Evolutionary conservation across 345 rosid genomes (phyloP), one percentile per base, ranked within the genome.

Genomic region (Noccaea caerulescens): DNA sequence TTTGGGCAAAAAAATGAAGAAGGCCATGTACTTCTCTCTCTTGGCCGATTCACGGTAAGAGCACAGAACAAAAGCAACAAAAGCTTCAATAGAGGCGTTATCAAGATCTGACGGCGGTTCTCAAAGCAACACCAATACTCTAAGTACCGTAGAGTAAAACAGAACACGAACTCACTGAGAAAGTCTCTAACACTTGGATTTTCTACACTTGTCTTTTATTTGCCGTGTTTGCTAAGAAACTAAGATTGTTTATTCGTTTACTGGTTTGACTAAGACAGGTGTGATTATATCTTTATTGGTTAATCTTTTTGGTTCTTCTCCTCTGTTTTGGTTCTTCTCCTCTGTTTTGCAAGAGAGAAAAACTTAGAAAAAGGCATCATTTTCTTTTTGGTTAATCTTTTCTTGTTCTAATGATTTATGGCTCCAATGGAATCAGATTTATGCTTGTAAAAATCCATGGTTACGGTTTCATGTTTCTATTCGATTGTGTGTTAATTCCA

Each of bases 231-330:
- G 69, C 69, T 33, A 30, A 45, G 75, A 39, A 76, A 32, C 25
- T 62, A 62, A 30, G 46, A 63, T 63, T 69, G 6, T 76, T 62
- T 38, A 61, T 68, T 68, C 68, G 27, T 73, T 34, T 10, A 67
- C 42, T 52, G 43, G 42, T 53, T 44, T 75, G 79, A 61, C 18
- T 45, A 23, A 62, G 71, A 76, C 79, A 63, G 10, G n/a, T n/a
- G 54, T 45, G 61, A n/a, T 4, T 55, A 16, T 23, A 23, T 47
- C 69, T 69, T 76, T 39, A 63, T 63, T 63, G 71, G n/a, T 58
- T 32, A 1, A 69, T 47, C 66, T n/a, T n/a, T 69, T 41, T 69
- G 66, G 39, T n/a, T n/a, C n/a, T n/a, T n/a, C n/a, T n/a, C n/a
- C n/a, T n/a, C n/a, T n/a, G n/a, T n/a, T n/a, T n/a, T n/a, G n/a